These are phyloP conservation scores for Nakazawaea ambrosiae DNA, from an alignment of 805 yeast genomes.

Conservation along the genomic window DNA sequence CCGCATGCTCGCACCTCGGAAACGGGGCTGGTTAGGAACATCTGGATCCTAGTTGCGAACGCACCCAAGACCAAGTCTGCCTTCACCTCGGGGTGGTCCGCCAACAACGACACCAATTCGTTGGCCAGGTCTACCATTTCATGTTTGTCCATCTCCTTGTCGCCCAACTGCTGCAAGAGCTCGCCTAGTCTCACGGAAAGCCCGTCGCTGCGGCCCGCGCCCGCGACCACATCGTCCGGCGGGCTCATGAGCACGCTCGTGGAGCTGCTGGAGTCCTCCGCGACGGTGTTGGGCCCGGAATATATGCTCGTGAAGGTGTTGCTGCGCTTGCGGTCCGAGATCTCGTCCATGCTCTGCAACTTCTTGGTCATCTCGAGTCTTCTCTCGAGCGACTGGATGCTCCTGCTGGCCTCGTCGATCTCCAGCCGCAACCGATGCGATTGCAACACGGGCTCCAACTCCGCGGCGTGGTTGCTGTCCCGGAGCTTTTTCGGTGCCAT, in stretches of 20 bases:
- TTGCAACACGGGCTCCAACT: not conserved
- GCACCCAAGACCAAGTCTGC: constrained; percentile 56
- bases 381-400: constrained; percentile 9
- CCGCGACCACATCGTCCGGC: constrained; percentile 7
- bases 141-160: constrained; percentile 40
- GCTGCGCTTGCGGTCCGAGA: constrained; percentile 18
- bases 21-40: constrained; percentile 48
- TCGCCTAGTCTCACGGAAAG: constrained; percentile 63
- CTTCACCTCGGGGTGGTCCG: constrained; percentile 51
- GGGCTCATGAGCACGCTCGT: not conserved
- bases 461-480: not conserved
- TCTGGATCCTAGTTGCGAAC: constrained; percentile 51
- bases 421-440: not conserved
- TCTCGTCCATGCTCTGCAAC: constrained; percentile 17
- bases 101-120: constrained; percentile 51
- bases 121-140: constrained; percentile 55
- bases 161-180: constrained; percentile 49
- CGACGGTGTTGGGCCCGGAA: constrained; percentile 6
- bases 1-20: constrained; percentile 69
- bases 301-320: constrained; percentile 16
- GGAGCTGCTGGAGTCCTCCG: not conserved
- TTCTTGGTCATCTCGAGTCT: constrained; percentile 13
- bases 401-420: constrained; percentile 5
- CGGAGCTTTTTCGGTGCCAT: not conserved
- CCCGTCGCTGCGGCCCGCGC: too few relatives aligned